phyloP scores from a whole-genome alignment of 208 protist species.

The Angomonas deanei region DNA sequence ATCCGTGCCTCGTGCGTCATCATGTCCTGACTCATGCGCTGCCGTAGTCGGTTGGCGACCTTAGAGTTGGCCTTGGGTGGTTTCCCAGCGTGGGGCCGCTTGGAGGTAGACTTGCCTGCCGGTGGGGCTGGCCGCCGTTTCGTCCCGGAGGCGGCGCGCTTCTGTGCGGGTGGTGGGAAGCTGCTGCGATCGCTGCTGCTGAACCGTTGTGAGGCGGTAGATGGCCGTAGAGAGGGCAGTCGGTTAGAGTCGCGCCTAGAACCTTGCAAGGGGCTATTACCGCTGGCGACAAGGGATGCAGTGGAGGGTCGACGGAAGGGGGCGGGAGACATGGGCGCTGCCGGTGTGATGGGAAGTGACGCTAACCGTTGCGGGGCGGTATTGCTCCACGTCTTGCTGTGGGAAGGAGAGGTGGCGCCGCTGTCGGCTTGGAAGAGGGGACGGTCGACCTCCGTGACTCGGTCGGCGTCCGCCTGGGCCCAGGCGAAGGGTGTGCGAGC shows the following conservation, averaged over 20 bases:
- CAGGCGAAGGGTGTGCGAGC: background rate
- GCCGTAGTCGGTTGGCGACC: background rate
- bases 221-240: background rate
- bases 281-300: background rate
- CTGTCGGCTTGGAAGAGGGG: background rate
- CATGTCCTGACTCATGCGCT: slow-evolving; percentile 13
- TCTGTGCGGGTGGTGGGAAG: background rate
- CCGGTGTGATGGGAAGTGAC: background rate
- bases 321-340: background rate
- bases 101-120: too few species aligned
- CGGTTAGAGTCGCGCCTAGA: background rate
- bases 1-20: slow-evolving; percentile 24
- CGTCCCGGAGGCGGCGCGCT: background rate
- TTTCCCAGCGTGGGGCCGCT: too few species aligned
- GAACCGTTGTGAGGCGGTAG: background rate
- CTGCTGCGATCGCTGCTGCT: background rate
- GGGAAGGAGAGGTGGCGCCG: background rate
- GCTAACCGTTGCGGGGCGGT: background rate
- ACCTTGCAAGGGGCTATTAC: background rate
- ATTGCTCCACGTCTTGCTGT: background rate
- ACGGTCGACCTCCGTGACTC: background rate
- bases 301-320: background rate
- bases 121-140: background rate
- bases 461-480: background rate
- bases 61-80: background rate